A percentile compares a stretch with the other conserved stretches of the same genome.
Evolutionary conservation across 129 eudicot species (phyloP).

Genomic region (Erigeron canadensis): DNA sequence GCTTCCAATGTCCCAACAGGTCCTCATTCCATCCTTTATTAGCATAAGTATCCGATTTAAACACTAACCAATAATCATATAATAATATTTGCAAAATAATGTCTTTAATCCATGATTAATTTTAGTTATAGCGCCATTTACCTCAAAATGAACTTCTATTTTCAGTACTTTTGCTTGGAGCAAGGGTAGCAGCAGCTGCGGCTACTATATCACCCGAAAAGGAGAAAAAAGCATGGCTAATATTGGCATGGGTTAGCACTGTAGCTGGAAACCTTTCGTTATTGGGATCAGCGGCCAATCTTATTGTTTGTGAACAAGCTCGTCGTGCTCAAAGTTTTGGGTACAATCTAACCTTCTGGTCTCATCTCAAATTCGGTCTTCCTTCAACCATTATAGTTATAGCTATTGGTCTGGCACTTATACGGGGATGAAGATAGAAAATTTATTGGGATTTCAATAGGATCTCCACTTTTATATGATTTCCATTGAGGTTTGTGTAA

Average conservation of each 20-base stretch:
- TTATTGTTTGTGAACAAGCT: constrained; percentile 95
- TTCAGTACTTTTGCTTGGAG: constrained; percentile 78
- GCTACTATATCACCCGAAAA: constrained; percentile 64
- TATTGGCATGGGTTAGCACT: constrained; percentile 94
- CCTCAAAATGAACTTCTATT: background rate
- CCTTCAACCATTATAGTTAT: constrained; percentile 81
- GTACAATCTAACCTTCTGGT: constrained; percentile 77
- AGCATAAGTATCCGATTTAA: background rate
- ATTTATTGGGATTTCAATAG: background rate
- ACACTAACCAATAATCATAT: too few relatives aligned
- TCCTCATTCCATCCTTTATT: constrained; percentile 8
- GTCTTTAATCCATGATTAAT: too few relatives aligned
- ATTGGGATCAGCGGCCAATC: constrained; percentile 89
- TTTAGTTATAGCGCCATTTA: too few relatives aligned
- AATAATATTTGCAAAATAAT: too few relatives aligned
- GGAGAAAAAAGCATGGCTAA: constrained; percentile 88
- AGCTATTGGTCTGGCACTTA: constrained; percentile 75
- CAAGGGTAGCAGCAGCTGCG: constrained; percentile 81
- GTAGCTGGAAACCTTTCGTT: constrained; percentile 87
- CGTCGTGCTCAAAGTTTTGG: constrained; percentile 66
- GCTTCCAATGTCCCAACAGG: constrained; percentile 98
- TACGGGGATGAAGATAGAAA: constrained; percentile 41
- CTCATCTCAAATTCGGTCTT: constrained; percentile 82
- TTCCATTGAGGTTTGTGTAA: background rate
- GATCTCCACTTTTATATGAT: background rate